Percentiles rank a stretch among this genome's conserved stretches.
These are phyloP conservation scores for Mycena alexandri DNA, from an alignment of 768 basidiomycete genomes.

Conservation along the genomic window DNA sequence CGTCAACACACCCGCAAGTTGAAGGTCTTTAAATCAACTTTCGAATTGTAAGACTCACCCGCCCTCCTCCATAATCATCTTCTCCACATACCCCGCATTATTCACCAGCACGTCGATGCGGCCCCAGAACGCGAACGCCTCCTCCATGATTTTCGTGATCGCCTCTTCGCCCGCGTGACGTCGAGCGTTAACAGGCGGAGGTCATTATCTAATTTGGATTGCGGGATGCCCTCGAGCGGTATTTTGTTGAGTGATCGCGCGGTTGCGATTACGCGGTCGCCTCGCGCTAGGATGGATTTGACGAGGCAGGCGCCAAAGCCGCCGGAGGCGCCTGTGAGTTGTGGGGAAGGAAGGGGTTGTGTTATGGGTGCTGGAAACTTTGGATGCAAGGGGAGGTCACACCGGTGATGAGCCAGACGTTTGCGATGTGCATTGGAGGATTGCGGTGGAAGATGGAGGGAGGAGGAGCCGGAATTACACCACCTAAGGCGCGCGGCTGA, in stretches of 20 bases:
- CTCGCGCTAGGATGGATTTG: constrained; percentile 51
- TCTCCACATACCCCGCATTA: constrained; percentile 57
- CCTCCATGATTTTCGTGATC: constrained; percentile 47
- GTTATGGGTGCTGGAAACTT: too few relatives aligned
- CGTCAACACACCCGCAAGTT: too few relatives aligned
- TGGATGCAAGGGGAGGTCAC: too few relatives aligned
- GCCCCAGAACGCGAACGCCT: constrained; percentile 52
- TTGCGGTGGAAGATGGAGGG: too few relatives aligned
- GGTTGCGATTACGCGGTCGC: constrained; percentile 61
- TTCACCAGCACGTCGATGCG: constrained; percentile 59
- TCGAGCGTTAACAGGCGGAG: constrained; percentile 51
- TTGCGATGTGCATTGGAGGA: too few relatives aligned
- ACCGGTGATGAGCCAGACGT: too few relatives aligned
- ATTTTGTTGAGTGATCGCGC: constrained; percentile 52
- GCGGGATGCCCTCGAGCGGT: constrained; percentile 1
- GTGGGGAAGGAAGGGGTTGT: too few relatives aligned
- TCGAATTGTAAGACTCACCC: constrained; percentile 49
- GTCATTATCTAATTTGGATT: constrained; percentile 36
- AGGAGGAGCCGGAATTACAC: too few relatives aligned
- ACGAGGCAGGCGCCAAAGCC: constrained; percentile 57
- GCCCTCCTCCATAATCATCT: constrained; percentile 52
- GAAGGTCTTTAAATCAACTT: background rate
- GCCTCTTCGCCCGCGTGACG: constrained; percentile 46
- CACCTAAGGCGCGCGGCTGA: too few relatives aligned
- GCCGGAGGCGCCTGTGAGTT: constrained; percentile 49